Percentiles rank a stretch among this genome's conserved stretches.
Conservation (phyloP, 257 asterid genomes). For the Nicotiana sylvestris region DNA sequence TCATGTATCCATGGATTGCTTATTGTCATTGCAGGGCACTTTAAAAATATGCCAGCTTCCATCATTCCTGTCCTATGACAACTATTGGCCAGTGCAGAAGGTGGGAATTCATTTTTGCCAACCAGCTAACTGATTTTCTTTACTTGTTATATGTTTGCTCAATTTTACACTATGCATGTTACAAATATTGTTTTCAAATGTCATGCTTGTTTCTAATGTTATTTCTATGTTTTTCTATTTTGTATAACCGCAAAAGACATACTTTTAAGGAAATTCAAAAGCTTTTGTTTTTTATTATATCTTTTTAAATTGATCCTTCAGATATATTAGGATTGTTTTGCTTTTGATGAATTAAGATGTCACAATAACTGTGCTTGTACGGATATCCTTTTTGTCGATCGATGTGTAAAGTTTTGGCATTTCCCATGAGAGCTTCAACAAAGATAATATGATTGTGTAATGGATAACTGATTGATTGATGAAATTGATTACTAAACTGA, state of each 20-base stretch:
- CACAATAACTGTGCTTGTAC: neutral
- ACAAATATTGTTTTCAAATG: neutral
- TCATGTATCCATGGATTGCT: neutral
- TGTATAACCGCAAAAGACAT: neutral
- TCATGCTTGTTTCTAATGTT: neutral
- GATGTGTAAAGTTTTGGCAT: neutral
- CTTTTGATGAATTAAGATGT: neutral
- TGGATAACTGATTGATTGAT: constrained; percentile 1
- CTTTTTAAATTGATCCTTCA: neutral
- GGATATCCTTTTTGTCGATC: neutral
- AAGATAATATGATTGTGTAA: neutral
- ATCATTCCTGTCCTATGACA: constrained; percentile 62
- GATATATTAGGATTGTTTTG: neutral
- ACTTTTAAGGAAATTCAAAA: constrained; percentile 1
- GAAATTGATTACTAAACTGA: neutral
- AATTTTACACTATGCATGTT: neutral
- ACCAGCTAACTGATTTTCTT: neutral
- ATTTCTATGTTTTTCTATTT: neutral
- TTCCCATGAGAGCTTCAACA: neutral
- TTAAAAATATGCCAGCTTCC: constrained; percentile 95
- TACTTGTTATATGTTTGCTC: neutral
- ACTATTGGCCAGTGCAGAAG: constrained; percentile 96
- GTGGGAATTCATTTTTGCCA: constrained; percentile 23
- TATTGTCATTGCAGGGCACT: constrained; percentile 54
- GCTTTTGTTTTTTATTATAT: neutral